Evolutionary conservation across 1,284 basidiomycete species (phyloP).

Genomic region (Moesziomyces sp.): DNA sequence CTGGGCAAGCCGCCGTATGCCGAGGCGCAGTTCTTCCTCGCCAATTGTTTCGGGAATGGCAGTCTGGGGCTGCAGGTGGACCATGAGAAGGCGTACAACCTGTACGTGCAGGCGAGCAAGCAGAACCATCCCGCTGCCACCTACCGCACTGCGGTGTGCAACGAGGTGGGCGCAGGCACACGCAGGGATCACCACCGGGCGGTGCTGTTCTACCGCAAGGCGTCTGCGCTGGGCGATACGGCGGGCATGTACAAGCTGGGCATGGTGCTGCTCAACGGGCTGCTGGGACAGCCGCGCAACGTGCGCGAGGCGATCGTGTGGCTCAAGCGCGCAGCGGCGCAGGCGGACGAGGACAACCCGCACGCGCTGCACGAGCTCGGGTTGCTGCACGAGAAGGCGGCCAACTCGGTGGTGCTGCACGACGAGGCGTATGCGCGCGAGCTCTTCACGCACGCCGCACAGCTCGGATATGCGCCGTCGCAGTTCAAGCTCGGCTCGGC

Average conservation of each 20-base stretch:
- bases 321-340: conserved; percentile 92
- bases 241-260: conserved; percentile 99
- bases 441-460: conserved; percentile 89
- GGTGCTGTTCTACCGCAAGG: conserved; percentile 95
- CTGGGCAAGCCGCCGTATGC: conserved; percentile 76
- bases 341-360: conserved; percentile 98
- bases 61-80: conserved; percentile 93
- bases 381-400: conserved; percentile 79
- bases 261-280: conserved; percentile 89
- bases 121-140: conserved; percentile 95
- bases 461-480: conserved; percentile 90
- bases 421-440: conserved; percentile 85
- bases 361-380: conserved; percentile 98
- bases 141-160: conserved; percentile 97
- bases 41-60: conserved; percentile 96
- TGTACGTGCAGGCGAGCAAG: conserved; percentile 97
- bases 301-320: conserved; percentile 91
- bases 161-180: conserved; percentile 99
- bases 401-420: conserved; percentile 69
- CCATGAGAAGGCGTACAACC: conserved; percentile 95
- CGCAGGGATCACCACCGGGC: conserved; percentile 86
- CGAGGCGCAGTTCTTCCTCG: conserved; percentile 99
- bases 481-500: conserved; percentile 95
- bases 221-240: conserved; percentile 93
- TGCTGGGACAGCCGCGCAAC: conserved; percentile 85